Conservation (phyloP, 805 yeast species). For the Saturnispora saitoi region DNA sequence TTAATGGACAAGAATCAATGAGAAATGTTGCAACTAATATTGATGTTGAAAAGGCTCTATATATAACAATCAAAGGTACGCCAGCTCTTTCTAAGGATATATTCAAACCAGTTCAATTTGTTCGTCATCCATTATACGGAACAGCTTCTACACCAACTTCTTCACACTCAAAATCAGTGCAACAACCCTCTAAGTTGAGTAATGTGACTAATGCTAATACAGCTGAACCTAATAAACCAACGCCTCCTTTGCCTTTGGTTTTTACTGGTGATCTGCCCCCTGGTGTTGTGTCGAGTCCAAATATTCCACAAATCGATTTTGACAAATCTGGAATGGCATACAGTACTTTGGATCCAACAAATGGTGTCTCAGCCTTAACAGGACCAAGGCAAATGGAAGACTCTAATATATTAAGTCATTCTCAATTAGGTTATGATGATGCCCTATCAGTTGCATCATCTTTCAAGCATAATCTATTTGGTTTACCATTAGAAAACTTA, state of each 20-base stretch:
- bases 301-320: not conserved
- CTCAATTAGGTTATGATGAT: conserved; percentile 12
- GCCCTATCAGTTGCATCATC: conserved; percentile 1
- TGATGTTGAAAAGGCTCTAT: conserved; percentile 78
- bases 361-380: conserved; percentile 6
- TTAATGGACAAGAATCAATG: conserved; percentile 53
- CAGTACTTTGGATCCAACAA: conserved; percentile 23
- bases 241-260: conserved; percentile 3
- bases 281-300: conserved; percentile 4
- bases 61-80: conserved; percentile 44
- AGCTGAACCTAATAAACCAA: conserved; percentile 7
- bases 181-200: conserved; percentile 6
- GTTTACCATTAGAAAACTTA: conserved; percentile 73
- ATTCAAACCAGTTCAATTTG: conserved; percentile 61
- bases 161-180: not conserved
- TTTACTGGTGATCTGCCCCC: not conserved
- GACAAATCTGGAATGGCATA: conserved; percentile 11
- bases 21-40: conserved; percentile 65
- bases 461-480: conserved; percentile 44
- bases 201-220: conserved; percentile 6
- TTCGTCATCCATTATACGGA: conserved; percentile 57
- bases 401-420: not conserved
- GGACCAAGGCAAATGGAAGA: conserved; percentile 21
- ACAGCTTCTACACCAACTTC: conserved; percentile 7
- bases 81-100: conserved; percentile 26